phyloP scores from a whole-genome alignment of 1,284 basidiomycete genomes.

The Hemileia vastatrix region DNA sequence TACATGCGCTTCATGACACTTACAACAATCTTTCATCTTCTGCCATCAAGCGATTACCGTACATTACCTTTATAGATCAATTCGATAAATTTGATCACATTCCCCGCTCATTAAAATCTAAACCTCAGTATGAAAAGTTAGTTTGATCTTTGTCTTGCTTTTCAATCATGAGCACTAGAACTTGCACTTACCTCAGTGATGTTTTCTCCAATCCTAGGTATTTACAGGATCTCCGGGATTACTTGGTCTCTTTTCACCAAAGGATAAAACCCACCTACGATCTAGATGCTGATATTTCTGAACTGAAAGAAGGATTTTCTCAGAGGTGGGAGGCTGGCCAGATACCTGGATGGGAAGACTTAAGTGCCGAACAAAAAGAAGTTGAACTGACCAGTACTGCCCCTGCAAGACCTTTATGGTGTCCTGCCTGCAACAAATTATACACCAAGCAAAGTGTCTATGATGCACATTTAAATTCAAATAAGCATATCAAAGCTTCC shows the following conservation, averaged over 20 bases:
- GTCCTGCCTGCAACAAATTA: constrained; percentile 81
- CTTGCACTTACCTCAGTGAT: background rate
- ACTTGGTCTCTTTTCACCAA: constrained; percentile 75
- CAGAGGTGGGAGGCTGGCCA: constrained; percentile 67
- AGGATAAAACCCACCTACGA: constrained; percentile 81
- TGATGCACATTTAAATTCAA: constrained; percentile 86
- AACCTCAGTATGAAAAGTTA: constrained; percentile 11
- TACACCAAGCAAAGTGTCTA: constrained; percentile 98
- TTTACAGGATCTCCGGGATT: constrained; percentile 56
- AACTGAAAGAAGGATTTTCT: constrained; percentile 62
- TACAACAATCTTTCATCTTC: constrained; percentile 64
- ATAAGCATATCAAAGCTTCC: constrained; percentile 84
- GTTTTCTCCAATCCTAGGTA: constrained; percentile 6
- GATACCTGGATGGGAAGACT: constrained; percentile 66
- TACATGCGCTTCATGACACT: constrained; percentile 75
- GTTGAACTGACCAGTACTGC: constrained; percentile 42
- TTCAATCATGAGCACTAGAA: background rate
- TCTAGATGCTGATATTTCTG: constrained; percentile 58
- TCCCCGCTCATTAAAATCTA: constrained; percentile 12
- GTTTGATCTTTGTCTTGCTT: background rate
- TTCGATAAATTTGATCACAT: constrained; percentile 16
- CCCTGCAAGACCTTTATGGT: constrained; percentile 78
- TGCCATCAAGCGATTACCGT: constrained; percentile 12
- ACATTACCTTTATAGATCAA: constrained; percentile 16
- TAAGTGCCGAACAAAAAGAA: constrained; percentile 33